These are phyloP conservation scores for Friedmanniomyces simplex DNA, from an alignment of 495 filamentous ascomycete species.

Conservation along the genomic window DNA sequence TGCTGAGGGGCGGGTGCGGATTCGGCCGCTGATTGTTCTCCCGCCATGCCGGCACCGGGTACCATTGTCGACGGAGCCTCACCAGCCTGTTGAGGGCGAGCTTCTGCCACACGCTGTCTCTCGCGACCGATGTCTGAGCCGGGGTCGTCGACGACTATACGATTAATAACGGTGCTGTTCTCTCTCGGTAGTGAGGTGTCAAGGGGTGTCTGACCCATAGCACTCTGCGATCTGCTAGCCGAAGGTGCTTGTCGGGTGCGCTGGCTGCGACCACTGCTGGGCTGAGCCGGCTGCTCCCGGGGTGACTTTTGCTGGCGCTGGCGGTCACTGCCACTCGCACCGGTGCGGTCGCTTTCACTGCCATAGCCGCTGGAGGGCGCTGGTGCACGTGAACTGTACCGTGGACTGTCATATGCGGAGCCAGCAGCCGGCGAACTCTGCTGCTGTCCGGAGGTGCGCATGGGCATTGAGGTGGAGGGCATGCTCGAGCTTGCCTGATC, in stretches of 20 bases:
- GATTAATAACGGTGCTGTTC: constrained; percentile 63
- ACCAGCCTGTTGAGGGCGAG: constrained; percentile 41
- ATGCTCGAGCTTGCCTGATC: constrained; percentile 27
- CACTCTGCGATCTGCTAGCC: constrained; percentile 37
- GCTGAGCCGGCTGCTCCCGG: constrained; percentile 31
- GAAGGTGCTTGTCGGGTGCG: constrained; percentile 25
- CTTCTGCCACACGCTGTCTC: constrained; percentile 55
- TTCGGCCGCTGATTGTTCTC: constrained; percentile 50
- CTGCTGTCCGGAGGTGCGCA: constrained; percentile 54
- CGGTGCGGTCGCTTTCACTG: constrained; percentile 20
- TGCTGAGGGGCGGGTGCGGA: constrained; percentile 47
- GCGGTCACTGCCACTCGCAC: constrained; percentile 22
- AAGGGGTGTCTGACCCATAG: constrained; percentile 28
- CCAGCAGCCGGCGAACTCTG: constrained; percentile 10
- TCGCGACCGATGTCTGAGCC: constrained; percentile 69
- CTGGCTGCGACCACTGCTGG: constrained; percentile 31
- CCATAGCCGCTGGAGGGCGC: constrained; percentile 8
- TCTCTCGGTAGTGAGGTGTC: constrained; percentile 47
- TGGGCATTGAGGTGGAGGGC: constrained; percentile 38
- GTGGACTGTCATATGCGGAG: constrained; percentile 16
- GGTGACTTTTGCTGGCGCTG: constrained; percentile 31
- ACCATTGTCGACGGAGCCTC: constrained; percentile 40
- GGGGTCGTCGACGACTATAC: constrained; percentile 68
- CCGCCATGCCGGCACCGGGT: constrained; percentile 43
- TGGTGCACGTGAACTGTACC: constrained; percentile 1